These are phyloP conservation scores for Lactarius sanguifluus DNA, from an alignment of 768 basidiomycete species.

Conservation along the genomic window DNA sequence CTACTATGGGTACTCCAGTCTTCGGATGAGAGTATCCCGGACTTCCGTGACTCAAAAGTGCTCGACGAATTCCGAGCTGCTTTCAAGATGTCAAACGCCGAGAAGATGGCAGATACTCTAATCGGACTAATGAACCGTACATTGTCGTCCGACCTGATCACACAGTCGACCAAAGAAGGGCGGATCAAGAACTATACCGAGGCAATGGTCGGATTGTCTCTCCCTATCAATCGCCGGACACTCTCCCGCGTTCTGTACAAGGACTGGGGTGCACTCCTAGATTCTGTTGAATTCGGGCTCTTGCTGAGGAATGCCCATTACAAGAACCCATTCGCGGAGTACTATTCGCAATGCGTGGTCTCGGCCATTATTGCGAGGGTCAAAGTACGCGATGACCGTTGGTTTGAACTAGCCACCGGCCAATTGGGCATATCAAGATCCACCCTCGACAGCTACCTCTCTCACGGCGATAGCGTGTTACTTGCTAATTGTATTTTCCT, in stretches of 20 bases:
- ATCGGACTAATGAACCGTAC: neutral
- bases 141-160: neutral
- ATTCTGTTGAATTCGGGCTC: neutral
- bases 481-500: neutral
- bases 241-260: neutral
- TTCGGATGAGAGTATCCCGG: neutral
- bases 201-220: neutral
- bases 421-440: neutral
- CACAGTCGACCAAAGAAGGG: neutral
- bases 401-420: neutral
- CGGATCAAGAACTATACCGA: neutral
- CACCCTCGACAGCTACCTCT: neutral
- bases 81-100: neutral
- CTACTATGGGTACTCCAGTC: neutral
- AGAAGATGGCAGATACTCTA: neutral
- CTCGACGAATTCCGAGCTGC: neutral
- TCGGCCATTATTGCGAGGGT: neutral
- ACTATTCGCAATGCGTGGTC: neutral
- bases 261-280: neutral
- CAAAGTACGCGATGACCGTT: neutral
- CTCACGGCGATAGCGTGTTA: neutral
- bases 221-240: neutral
- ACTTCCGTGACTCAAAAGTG: neutral
- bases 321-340: neutral
- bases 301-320: neutral